Base-by-base conservation (phyloP, 202 grass and related monocot species). In the Digitaria exilis region DNA sequence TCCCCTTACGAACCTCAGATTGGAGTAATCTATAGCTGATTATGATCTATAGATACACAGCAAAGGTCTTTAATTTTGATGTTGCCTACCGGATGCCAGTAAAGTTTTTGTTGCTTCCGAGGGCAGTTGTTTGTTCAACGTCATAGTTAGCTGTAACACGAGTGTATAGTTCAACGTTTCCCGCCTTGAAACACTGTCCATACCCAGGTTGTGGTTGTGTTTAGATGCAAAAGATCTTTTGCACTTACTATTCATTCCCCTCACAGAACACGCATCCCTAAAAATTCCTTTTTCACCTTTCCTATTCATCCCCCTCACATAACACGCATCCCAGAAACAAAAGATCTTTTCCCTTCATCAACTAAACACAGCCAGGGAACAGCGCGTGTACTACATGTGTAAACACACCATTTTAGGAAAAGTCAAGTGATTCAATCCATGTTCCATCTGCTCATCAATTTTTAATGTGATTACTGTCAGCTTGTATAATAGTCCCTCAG, bases 1-100 rank as follows among this genome's bases (percentile, higher is more conserved):
- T 85, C 68, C 89, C 93, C 65, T 76, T 89, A 84, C 76, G 79
- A 73, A 89, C 83, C 41, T 81, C 91, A 19, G 81, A 93, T 34
- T 90, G 89, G 96, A 81, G 71, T 43, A 82, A 77, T 70, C 93
- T 86, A 82, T 90, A 88, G 79, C 64, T 35, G 64, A 84, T 75
- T 84, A 85, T 79, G 79, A 83, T 84, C 41, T 61, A 85, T 88
- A 95, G 61, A 46, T 83, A 78, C 67, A 80, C 78, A 84, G 74
- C 18, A 84, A 83, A 87, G 69, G 69, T 81, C 82, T 80, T 91
- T 94, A 64, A 77, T 81, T 75, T 86, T 84, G 24, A 29, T 89
- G 86, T 90, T 70, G 79, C 87, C 57, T 64, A 79, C 41, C 12
- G 82, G 65, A 71, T 89, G 80, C 14, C 44, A 35, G 87, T 85